A percentile compares a stretch with the other conserved stretches of the same genome.
Evolutionary conservation across 208 protist genomes (phyloP).

Genomic region (Leishmania tropica): DNA sequence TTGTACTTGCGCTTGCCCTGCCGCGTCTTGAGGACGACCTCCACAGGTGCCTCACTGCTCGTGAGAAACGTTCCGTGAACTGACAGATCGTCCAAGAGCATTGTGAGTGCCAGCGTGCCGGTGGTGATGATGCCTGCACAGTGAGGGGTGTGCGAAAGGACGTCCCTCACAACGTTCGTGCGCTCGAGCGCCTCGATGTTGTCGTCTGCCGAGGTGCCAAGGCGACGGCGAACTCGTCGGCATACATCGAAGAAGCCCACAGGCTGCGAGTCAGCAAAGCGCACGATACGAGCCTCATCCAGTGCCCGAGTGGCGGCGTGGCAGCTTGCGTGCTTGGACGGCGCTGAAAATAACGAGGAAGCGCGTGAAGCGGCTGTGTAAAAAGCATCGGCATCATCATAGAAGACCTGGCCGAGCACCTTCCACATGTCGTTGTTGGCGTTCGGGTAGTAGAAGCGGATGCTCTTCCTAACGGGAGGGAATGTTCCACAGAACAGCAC

Average conservation of each 20-base stretch:
- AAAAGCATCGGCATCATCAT: conserved; percentile 22
- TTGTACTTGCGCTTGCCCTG: conserved; percentile 16
- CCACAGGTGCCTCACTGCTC: background rate
- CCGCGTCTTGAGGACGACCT: background rate
- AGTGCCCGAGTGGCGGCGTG: background rate
- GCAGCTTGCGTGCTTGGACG: background rate
- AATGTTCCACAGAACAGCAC: conserved; percentile 45
- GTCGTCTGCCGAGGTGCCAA: conserved; percentile 29
- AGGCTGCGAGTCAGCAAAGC: conserved; percentile 12
- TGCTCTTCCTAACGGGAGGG: conserved; percentile 22
- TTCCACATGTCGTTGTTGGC: conserved; percentile 44
- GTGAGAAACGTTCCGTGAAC: conserved; percentile 11
- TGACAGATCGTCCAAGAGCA: conserved; percentile 17
- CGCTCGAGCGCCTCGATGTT: conserved; percentile 24
- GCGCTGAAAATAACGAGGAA: background rate
- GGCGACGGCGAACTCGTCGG: conserved; percentile 16
- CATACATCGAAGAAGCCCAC: conserved; percentile 36
- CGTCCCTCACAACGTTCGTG: conserved; percentile 21
- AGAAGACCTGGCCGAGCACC: conserved; percentile 34
- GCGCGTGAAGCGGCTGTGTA: conserved; percentile 1
- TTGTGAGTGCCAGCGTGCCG: conserved; percentile 31
- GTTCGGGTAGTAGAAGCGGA: conserved; percentile 45
- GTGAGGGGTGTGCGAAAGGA: conserved; percentile 16
- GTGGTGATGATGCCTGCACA: conserved; percentile 39
- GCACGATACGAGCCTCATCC: conserved; percentile 16